Base-by-base conservation (phyloP, 1,139 yeast species). In the Saccharomyces hybrid region DNA sequence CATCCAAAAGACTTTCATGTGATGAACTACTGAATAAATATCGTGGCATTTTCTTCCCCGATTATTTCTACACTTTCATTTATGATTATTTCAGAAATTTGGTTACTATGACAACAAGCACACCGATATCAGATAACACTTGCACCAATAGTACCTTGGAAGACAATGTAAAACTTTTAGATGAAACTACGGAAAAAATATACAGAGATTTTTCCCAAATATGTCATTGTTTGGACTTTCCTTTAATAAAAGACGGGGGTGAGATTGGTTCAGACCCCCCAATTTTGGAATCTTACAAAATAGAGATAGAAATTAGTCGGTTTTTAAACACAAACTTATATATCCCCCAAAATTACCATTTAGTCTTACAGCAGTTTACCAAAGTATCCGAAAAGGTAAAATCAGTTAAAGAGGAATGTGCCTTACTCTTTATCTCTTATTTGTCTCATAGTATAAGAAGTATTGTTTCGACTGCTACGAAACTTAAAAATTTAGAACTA, bases 401-500 rank as follows among this genome's bases (percentile, higher is more conserved):
- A 11, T 49, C 60, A 4, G 57, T 57, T 3, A 58, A 56, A 58
- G 75, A 76, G 55, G 79, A 80, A 48, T 78, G 85, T 0, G 80
- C 89, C 0, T 70, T 91, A 42, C 76, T 93, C 2, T 71, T 88
- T 11, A 73, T 91, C 2, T 76, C 86, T 20, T 70, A 83, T 34
- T 75, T 90, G 0, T 80, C 84, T 53, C 82, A 95, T 2, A 76
- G 85, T 6, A 67, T 87, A 32, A 77, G 90, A 58, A 81, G 87
- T 53, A 77, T 90, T 0, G 78, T 79, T 8, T 80, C 81, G 31
- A 83, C 89, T 0, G 69, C 79, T 0, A 81, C 85, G 29, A 79
- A 89, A 60, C 68, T 85, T 4, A 81, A 81, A 62, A 95, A 93
- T 0, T 78, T 95, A 61, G 95, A 90, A 62, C 70, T 91, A 54